phyloP scores from a whole-genome alignment of 371 early-diverging fungal species.

The Lichtheimia ornata region DNA sequence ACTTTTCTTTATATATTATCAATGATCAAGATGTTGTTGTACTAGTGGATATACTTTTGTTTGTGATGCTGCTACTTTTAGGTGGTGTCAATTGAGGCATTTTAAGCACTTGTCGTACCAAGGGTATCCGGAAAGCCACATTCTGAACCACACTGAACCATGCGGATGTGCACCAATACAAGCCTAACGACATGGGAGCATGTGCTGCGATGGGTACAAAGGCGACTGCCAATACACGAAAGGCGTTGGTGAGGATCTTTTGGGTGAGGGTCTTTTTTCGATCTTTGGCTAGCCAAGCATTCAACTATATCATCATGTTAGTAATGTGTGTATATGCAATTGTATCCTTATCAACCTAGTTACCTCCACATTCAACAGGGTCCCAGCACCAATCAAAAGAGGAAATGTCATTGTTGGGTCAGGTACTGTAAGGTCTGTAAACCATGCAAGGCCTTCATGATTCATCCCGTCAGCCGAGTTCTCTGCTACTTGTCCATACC shows the following conservation, averaged over 20 bases:
- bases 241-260: slow-evolving; percentile 50
- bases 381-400: slow-evolving; percentile 66
- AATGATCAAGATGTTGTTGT: no score
- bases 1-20: no score
- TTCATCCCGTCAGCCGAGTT: slow-evolving; percentile 50
- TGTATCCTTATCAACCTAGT: not conserved
- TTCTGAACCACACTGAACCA: slow-evolving; percentile 65
- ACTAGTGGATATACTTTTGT: not conserved
- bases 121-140: slow-evolving; percentile 49
- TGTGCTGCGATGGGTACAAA: slow-evolving; percentile 73
- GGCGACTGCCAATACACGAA: slow-evolving; percentile 60
- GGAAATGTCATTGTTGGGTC: slow-evolving; percentile 79
- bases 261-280: slow-evolving; percentile 44
- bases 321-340: not conserved
- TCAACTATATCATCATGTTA: slow-evolving; percentile 36
- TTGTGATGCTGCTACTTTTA: not conserved
- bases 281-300: slow-evolving; percentile 49
- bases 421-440: slow-evolving; percentile 65
- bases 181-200: slow-evolving; percentile 67
- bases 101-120: slow-evolving; percentile 21
- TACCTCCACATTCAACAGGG: slow-evolving; percentile 76
- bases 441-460: slow-evolving; percentile 71
- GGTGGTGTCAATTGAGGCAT: slow-evolving; percentile 7
- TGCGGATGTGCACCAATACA: slow-evolving; percentile 67
- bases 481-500: slow-evolving; percentile 37